These are phyloP conservation scores for Cercophora samala DNA, from an alignment of 495 filamentous ascomycete species.

Conservation along the genomic window DNA sequence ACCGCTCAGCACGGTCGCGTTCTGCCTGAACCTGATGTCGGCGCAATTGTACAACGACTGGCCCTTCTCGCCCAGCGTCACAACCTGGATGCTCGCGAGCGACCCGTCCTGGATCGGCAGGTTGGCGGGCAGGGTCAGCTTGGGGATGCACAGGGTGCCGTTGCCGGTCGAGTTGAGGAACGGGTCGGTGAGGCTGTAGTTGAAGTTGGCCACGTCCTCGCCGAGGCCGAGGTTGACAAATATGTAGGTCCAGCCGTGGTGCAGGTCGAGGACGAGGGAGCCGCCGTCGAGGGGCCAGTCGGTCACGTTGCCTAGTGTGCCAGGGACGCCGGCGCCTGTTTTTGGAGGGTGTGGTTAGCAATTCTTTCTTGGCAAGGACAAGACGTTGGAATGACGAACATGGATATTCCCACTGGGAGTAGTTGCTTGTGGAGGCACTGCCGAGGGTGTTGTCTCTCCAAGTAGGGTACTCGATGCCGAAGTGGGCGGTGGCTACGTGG, in stretches of 20 bases:
- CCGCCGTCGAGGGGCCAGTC: slow-evolving; percentile 59
- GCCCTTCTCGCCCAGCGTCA: slow-evolving; percentile 50
- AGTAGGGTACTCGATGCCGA: slow-evolving; percentile 52
- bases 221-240: slow-evolving; percentile 64
- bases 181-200: slow-evolving; percentile 51
- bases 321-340: slow-evolving; percentile 54
- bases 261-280: slow-evolving; percentile 48
- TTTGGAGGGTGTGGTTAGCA: not conserved
- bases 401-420: slow-evolving; percentile 56
- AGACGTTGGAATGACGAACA: slow-evolving; percentile 41
- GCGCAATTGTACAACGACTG: slow-evolving; percentile 62
- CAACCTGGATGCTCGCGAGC: slow-evolving; percentile 54
- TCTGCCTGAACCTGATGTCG: slow-evolving; percentile 55
- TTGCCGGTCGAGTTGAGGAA: slow-evolving; percentile 59
- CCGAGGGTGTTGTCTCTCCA: slow-evolving; percentile 55
- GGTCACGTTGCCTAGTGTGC: slow-evolving; percentile 52
- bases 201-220: slow-evolving; percentile 53
- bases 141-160: slow-evolving; percentile 56
- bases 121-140: slow-evolving; percentile 43
- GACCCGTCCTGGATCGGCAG: slow-evolving; percentile 47
- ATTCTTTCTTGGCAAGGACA: slow-evolving; percentile 8
- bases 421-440: slow-evolving; percentile 24
- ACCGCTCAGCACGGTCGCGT: slow-evolving; percentile 39
- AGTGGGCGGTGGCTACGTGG: slow-evolving; percentile 53
- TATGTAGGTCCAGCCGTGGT: slow-evolving; percentile 56